These are phyloP conservation scores for Micromonas pusilla DNA, from an alignment of 139 green algal species.

Conservation along the genomic window DNA sequence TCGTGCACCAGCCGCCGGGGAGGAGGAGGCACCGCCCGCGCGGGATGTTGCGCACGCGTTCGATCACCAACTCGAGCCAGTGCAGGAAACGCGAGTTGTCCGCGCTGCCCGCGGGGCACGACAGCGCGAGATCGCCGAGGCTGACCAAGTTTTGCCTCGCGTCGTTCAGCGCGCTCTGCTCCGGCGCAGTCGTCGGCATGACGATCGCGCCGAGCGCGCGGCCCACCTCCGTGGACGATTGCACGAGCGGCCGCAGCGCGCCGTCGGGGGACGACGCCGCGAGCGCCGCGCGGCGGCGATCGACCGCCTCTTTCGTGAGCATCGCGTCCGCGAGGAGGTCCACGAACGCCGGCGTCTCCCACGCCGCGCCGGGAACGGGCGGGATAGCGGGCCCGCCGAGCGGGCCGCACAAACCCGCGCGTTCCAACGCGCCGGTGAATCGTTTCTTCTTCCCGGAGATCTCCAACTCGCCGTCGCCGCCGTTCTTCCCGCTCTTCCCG, in stretches of 20 bases:
- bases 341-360: slow-evolving; percentile 9
- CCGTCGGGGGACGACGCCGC: background rate
- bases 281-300: background rate
- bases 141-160: background rate
- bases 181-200: background rate
- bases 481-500: background rate
- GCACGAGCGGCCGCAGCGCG: background rate
- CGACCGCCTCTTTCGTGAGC: background rate
- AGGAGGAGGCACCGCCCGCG: background rate
- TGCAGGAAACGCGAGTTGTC: slow-evolving; percentile 7
- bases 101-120: background rate
- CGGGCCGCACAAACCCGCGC: slow-evolving; percentile 12
- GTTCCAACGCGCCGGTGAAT: slow-evolving; percentile 6
- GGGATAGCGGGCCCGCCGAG: slow-evolving; percentile 2
- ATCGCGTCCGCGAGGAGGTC: slow-evolving; percentile 12
- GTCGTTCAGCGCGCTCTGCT: background rate
- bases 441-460: background rate
- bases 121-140: background rate
- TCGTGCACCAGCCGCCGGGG: slow-evolving; percentile 2
- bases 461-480: background rate
- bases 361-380: background rate
- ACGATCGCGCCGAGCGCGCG: background rate
- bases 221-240: background rate
- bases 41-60: background rate
- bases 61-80: background rate